Base-by-base conservation (phyloP, 208 protist species). In the Trypanosomatidae sp. region DNA sequence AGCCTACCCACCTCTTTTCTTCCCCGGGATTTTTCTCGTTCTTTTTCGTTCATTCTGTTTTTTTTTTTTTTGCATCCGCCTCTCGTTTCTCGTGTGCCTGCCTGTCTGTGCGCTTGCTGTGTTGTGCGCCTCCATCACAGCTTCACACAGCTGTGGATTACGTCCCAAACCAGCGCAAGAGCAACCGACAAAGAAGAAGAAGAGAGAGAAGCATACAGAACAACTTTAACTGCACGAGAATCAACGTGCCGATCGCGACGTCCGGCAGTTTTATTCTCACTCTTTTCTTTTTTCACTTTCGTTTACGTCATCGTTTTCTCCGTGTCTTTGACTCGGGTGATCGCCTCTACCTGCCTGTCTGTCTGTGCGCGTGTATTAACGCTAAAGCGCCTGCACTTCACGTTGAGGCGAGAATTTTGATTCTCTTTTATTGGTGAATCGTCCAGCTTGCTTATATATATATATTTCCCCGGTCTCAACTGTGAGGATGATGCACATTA, bases 401-500 rank as follows among this genome's bases (percentile, higher is more conserved):
- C 50, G 50, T 36, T 17, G 55, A 25, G 12, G 55, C 1, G 22
- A 33, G 25, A 59, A 5, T 36, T 59, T 19, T 17, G 55, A 28
- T 17, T 36, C 17, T 46, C 19, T 22, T 44, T 8, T 44, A 39
- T 44, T 44, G 10, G 15, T 10, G 25, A 22, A 10, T 44, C 19
- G 10, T 19, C 17, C 10, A 10, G 3, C 19, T 13, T 39, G 36
- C 36, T 39, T 39, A 3, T 39, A 39, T 59, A 1, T 9, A 9
- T 28, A 5, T 28, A 2, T 36, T 47, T 44, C 12, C 15, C 33
- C 9, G 9, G 13, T 17, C 0, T 19, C 36, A 49, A 3, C 3
- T 10, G 28, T n/a, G 39, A 66, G 13, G 41, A 76, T 39, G 30
- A n/a, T 72, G 46, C 73, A 77, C 49, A 72, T 72, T 39, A 58